Evolutionary conservation across 345 rosid genomes (phyloP).

Genomic region (Moringa oleifera): DNA sequence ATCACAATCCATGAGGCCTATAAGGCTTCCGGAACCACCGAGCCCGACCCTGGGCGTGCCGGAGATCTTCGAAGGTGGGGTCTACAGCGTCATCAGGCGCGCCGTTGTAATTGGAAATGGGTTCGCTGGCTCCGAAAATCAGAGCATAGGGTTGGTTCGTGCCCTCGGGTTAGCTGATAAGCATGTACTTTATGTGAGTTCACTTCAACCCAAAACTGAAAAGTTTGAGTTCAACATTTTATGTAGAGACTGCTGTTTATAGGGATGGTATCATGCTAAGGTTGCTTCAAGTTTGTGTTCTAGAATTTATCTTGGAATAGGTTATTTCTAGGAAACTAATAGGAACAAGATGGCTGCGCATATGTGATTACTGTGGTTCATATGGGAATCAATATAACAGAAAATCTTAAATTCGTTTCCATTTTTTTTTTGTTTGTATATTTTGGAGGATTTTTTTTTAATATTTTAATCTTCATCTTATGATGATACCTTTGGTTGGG

Average conservation of each 20-base stretch:
- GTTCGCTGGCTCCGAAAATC: conserved; percentile 80
- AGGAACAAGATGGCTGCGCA: too few relatives aligned
- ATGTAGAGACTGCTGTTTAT: conserved; percentile 1
- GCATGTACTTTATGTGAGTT: conserved; percentile 67
- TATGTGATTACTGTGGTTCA: too few relatives aligned
- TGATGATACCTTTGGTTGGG: too few relatives aligned
- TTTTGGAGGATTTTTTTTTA: too few relatives aligned
- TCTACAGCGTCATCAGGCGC: conserved; percentile 67
- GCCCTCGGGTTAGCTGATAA: conserved; percentile 74
- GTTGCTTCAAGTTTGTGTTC: too few relatives aligned
- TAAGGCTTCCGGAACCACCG: conserved; percentile 87
- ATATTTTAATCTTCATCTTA: too few relatives aligned
- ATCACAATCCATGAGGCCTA: conserved; percentile 56
- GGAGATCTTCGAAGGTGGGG: conserved; percentile 86
- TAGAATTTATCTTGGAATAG: too few relatives aligned
- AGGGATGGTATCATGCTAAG: not conserved
- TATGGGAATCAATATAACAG: too few relatives aligned
- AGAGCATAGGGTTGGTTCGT: conserved; percentile 79
- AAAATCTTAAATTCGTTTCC: too few relatives aligned
- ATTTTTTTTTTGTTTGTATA: too few relatives aligned
- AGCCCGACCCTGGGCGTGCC: conserved; percentile 61
- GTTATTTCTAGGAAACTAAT: too few relatives aligned
- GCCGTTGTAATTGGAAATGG: conserved; percentile 93
- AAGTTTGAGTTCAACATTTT: not conserved
- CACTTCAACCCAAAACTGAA: conserved; percentile 2